Base-by-base conservation (phyloP, 805 yeast genomes). In the Myxozyma kluyveri region DNA sequence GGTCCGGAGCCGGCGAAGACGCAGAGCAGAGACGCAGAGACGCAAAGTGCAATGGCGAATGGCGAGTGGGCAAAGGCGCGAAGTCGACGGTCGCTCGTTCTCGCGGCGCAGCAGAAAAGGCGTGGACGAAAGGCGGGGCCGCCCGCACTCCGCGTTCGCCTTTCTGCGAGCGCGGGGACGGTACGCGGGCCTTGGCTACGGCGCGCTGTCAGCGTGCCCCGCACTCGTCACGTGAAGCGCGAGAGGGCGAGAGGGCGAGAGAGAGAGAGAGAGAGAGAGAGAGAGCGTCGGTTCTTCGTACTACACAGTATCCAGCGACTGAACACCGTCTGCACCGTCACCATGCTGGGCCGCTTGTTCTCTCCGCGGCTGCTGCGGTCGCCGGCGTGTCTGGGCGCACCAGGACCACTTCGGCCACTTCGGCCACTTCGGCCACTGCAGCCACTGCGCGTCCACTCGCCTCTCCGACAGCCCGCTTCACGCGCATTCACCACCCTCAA, bases 31-130 rank as follows among this genome's bases (percentile, higher is more conserved):
- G 14, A 14, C 33, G 33, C 33, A 29, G 9, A 14, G 14, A 29
- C 7, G 37, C 46, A 17, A 47, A 47, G 36, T 31, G 45, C 41
- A 35, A 36, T 6, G 33, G 17, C 14, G 26, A 27, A 21, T 12
- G 24, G 5, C 4, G 17, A 33, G 29, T 18, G 10, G 23, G 19
- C 36, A 23, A 32, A 22, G 10, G 18, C 35, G 42, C 9, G 33
- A 35, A 2, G 33, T 9, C 14, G 14, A 14, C n/a, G n/a, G n/a
- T n/a, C n/a, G n/a, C n/a, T n/a, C n/a, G n/a, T n/a, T n/a, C n/a
- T n/a, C n/a, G 14, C 33, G 33, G 33, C 33, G 33, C 33, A 29
- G 33, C 12, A 29, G 33, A 29, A 14, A 14, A 9, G 33, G 35
- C 17, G 36, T 42, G 26, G 23, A 44, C 2, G n/a, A 22, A 18